Conservation (phyloP, 2,329 filamentous ascomycete genomes). For the Sclerotinia spermophila region DNA sequence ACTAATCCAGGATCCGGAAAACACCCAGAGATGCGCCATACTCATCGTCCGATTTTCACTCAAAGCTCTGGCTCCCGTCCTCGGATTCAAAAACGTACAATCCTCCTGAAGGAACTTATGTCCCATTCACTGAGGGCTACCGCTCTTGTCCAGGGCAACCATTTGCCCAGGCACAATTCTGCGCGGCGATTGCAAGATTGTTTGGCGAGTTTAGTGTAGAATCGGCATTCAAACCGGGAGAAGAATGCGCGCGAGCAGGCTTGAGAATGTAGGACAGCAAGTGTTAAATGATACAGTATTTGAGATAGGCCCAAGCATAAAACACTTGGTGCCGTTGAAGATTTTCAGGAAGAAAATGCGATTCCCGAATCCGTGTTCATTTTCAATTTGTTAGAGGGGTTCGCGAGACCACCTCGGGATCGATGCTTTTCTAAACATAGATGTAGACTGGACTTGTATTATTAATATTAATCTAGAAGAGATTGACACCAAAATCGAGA, state of each 20-base stretch:
- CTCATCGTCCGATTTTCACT: neutral
- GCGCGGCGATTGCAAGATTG: neutral
- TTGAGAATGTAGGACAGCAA: neutral
- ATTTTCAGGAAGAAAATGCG: neutral
- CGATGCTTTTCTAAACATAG: too few relatives aligned
- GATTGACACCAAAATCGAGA: too few relatives aligned
- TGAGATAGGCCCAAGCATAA: conserved; percentile 8
- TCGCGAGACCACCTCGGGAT: too few relatives aligned
- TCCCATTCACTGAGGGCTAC: conserved; percentile 3
- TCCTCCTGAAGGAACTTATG: neutral
- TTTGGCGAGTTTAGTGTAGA: neutral
- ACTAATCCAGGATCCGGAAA: too few relatives aligned
- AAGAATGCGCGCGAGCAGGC: neutral
- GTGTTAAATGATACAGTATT: neutral
- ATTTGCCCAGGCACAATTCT: neutral
- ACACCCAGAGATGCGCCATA: too few relatives aligned
- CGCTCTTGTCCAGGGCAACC: neutral
- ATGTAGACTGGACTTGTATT: too few relatives aligned
- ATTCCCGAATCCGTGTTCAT: neutral
- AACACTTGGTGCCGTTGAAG: neutral
- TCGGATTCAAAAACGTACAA: neutral
- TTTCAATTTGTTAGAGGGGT: too few relatives aligned
- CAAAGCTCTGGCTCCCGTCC: neutral
- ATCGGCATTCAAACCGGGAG: neutral
- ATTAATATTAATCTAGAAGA: too few relatives aligned